These are phyloP conservation scores for Ophiocordyceps unilateralis DNA, from an alignment of 2,329 filamentous ascomycete genomes.

Conservation along the genomic window DNA sequence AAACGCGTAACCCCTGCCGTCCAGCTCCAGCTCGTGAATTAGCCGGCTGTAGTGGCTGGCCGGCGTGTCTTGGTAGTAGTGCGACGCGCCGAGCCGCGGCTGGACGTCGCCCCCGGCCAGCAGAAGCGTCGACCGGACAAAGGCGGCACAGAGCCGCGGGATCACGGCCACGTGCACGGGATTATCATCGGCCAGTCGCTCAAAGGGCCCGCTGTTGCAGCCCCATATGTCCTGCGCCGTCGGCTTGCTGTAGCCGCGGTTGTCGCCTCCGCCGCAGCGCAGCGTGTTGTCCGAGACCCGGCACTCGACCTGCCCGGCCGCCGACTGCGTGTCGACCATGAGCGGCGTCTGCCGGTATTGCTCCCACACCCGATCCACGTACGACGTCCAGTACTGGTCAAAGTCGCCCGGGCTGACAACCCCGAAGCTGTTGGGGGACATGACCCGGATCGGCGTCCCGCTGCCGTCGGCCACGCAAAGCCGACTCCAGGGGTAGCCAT, in stretches of 20 bases:
- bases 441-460: conserved; percentile 23
- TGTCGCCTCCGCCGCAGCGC: conserved; percentile 21
- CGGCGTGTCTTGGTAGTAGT: conserved; percentile 27
- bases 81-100: conserved; percentile 17
- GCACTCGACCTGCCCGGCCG: conserved; percentile 21
- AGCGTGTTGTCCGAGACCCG: conserved; percentile 17
- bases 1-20: conserved; percentile 47
- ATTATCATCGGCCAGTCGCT: conserved; percentile 18
- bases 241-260: conserved; percentile 25
- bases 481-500: conserved; percentile 25
- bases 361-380: conserved; percentile 29
- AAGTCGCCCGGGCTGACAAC: conserved; percentile 18
- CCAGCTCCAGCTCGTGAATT: conserved; percentile 40
- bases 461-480: conserved; percentile 21
- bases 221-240: conserved; percentile 28
- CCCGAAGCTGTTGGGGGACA: conserved; percentile 25
- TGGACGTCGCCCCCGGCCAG: conserved; percentile 27
- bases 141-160: conserved; percentile 32
- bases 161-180: conserved; percentile 23
- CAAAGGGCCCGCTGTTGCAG: conserved; percentile 31
- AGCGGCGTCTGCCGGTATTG: conserved; percentile 20
- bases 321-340: conserved; percentile 24
- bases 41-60: conserved; percentile 41
- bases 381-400: conserved; percentile 23
- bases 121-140: conserved; percentile 28